phyloP scores from a whole-genome alignment of 352 stramenopile genomes.

The Globisporangium yorkense region DNA sequence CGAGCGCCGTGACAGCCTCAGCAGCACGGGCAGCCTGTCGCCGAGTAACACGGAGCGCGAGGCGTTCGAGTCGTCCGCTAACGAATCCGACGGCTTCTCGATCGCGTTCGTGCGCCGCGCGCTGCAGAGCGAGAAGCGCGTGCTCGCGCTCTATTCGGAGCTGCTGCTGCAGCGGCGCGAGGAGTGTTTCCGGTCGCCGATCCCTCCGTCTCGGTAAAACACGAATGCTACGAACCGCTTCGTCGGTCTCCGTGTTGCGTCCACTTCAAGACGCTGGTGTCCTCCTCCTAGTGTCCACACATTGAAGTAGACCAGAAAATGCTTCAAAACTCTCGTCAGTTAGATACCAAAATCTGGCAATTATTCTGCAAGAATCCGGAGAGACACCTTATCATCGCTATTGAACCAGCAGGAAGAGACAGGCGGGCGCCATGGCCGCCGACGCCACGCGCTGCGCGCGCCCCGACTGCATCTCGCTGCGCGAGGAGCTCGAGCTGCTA shows the following conservation, averaged over 20 bases:
- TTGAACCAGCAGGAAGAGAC: no score
- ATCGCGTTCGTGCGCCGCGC: constrained; percentile 29
- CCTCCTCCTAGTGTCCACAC: background rate
- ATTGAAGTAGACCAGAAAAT: background rate
- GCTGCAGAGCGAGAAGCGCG: constrained; percentile 30
- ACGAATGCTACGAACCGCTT: no score
- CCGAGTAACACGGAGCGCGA: constrained; percentile 12
- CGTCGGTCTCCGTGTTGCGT: background rate
- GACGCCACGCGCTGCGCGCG: constrained; percentile 27
- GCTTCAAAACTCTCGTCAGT: background rate
- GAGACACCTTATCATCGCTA: no score
- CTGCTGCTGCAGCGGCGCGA: constrained; percentile 40
- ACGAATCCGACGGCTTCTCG: constrained; percentile 28
- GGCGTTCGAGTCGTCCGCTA: constrained; percentile 23
- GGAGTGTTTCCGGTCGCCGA: constrained; percentile 32
- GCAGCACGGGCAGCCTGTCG: background rate
- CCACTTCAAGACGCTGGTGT: no score
- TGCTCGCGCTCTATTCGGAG: constrained; percentile 39
- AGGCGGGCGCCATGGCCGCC: background rate
- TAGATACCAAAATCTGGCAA: background rate
- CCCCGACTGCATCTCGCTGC: constrained; percentile 55
- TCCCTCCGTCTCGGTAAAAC: constrained; percentile 12
- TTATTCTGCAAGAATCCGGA: background rate
- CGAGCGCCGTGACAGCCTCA: constrained; percentile 17
- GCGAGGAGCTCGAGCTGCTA: constrained; percentile 59